Evolutionary conservation across 768 basidiomycete species (phyloP).

Genomic region (Jaapia argillacea): DNA sequence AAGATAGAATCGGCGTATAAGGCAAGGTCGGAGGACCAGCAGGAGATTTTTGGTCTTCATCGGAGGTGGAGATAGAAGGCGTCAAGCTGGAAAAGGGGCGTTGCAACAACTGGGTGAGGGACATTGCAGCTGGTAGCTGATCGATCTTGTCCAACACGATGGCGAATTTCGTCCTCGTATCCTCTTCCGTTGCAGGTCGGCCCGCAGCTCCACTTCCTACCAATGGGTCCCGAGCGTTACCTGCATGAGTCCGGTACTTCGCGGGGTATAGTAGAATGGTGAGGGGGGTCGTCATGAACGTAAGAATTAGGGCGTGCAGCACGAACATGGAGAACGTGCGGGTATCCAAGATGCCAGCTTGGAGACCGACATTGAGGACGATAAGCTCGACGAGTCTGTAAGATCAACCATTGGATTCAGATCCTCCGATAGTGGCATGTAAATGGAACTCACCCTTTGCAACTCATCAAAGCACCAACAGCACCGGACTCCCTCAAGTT

Average conservation of each 20-base stretch:
- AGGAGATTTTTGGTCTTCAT: neutral
- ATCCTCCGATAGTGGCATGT: neutral
- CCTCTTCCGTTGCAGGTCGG: constrained; percentile 17
- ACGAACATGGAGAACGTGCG: constrained; percentile 88
- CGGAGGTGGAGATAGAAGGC: neutral
- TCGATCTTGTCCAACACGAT: constrained; percentile 77
- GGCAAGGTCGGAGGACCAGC: neutral
- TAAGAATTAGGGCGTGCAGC: constrained; percentile 64
- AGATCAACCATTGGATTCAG: too few relatives aligned
- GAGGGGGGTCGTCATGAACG: constrained; percentile 79
- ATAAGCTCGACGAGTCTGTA: constrained; percentile 74
- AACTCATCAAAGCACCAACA: constrained; percentile 83
- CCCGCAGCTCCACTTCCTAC: constrained; percentile 10
- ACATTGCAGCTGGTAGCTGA: constrained; percentile 75
- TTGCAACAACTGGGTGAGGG: constrained; percentile 65
- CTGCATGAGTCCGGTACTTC: constrained; percentile 35
- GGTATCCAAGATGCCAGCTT: constrained; percentile 50
- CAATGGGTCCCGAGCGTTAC: constrained; percentile 7
- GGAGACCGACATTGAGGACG: constrained; percentile 80
- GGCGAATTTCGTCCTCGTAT: constrained; percentile 49
- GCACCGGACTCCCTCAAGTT: constrained; percentile 70
- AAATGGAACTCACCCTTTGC: constrained; percentile 57
- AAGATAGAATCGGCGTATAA: neutral
- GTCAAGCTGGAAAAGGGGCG: constrained; percentile 10
- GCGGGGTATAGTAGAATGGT: constrained; percentile 70